Evolutionary conservation across 2,329 filamentous ascomycete species (phyloP).

Genomic region (Trichoderma atrobrunneum): DNA sequence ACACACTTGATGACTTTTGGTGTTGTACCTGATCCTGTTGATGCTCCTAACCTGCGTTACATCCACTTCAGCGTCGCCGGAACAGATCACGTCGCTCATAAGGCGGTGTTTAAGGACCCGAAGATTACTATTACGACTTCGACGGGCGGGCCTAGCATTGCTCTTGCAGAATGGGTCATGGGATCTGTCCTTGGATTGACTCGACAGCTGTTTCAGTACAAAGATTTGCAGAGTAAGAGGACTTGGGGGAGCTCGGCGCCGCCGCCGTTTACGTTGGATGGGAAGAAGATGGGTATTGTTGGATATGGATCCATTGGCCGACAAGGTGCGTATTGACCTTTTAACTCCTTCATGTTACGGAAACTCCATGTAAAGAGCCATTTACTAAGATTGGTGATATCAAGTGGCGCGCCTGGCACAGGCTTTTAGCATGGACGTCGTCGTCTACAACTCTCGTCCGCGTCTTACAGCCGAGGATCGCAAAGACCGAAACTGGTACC

Average conservation of each 20-base stretch:
- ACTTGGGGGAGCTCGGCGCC: not conserved
- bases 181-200: not conserved
- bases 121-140: not conserved
- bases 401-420: not conserved
- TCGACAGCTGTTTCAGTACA: not conserved
- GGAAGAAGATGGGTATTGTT: constrained; percentile 2
- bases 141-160: not conserved
- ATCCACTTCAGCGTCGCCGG: not conserved
- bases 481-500: constrained; percentile 3
- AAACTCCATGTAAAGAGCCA: no score
- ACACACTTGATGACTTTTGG: not conserved
- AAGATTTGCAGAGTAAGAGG: not conserved
- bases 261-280: not conserved
- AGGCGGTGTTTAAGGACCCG: not conserved
- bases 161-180: not conserved
- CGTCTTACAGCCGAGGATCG: not conserved
- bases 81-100: constrained; percentile 1
- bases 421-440: not conserved
- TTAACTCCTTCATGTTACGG: not conserved
- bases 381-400: not conserved
- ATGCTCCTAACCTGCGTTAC: constrained; percentile 2
- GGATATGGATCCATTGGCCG: constrained; percentile 7
- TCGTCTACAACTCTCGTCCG: constrained; percentile 8
- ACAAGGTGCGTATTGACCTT: not conserved
- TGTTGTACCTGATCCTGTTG: not conserved